These are phyloP conservation scores for Yarrowia sp. DNA, from an alignment of 805 yeast species.

Conservation along the genomic window DNA sequence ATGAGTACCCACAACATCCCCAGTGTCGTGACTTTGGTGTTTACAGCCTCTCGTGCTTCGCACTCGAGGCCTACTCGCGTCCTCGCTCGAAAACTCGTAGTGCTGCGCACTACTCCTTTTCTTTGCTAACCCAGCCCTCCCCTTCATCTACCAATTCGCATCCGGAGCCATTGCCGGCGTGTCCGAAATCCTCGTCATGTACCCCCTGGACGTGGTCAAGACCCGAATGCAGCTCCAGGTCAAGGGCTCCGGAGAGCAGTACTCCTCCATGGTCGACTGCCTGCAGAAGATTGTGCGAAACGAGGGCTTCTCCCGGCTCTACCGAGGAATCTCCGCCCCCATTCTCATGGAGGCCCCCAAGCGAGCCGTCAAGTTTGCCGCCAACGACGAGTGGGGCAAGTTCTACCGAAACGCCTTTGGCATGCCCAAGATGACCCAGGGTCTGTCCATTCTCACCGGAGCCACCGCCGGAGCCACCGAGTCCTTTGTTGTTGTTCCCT, in stretches of 20 bases:
- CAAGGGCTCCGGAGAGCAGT: conserved; percentile 54
- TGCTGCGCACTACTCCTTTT: background rate
- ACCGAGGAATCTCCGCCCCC: conserved; percentile 94
- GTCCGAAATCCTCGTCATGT: conserved; percentile 91
- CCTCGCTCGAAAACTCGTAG: too few species aligned
- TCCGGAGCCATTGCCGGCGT: conserved; percentile 97
- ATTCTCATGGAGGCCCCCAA: conserved; percentile 99
- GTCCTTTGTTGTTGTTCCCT: conserved; percentile 95
- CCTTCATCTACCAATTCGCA: conserved; percentile 85
- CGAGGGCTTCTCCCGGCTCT: conserved; percentile 81
- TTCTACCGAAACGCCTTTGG: conserved; percentile 73
- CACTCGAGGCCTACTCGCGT: background rate
- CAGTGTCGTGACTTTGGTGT: too few species aligned
- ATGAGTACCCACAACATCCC: too few species aligned
- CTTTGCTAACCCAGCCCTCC: conserved; percentile 49
- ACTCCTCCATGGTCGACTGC: conserved; percentile 82
- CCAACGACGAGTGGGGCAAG: conserved; percentile 95
- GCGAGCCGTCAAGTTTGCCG: conserved; percentile 97
- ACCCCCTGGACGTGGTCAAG: conserved; percentile 95
- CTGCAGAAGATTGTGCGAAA: conserved; percentile 74
- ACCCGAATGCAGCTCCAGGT: conserved; percentile 92
- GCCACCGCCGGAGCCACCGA: conserved; percentile 99
- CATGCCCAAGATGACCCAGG: conserved; percentile 67
- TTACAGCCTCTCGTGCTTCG: background rate
- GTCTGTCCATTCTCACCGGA: conserved; percentile 86